Evolutionary conservation across 257 asterid genomes (phyloP), one percentile per base, ranked within the genome.

Genomic region (Capsicum rhomboideum): DNA sequence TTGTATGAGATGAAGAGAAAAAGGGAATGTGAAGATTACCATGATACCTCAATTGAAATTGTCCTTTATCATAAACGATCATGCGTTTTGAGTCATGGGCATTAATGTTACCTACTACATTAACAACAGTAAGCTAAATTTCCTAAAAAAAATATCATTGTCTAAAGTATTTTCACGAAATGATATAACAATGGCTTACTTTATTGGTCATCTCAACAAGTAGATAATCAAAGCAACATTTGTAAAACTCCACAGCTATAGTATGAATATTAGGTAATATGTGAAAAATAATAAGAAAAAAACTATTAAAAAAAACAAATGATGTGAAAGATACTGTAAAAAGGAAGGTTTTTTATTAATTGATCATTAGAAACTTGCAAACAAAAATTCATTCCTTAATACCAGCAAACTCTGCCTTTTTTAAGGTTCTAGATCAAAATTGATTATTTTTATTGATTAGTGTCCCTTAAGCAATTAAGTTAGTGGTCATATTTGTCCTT

Each of bases 191-290:
- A 23, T 58, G 61, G 75, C 10, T 78, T 90, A 93, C 99, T 95
- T 93, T 91, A 91, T 92, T 92, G 53, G 92, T 89, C 50, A 93
- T 92, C 79, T 91, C 96, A 78, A 91, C 81, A 21, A 94, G 92
- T 86, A 93, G 96, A 85, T 95, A 92, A 68, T 95, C 98, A 11
- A 95, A 88, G 91, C 93, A 98, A 86, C 98, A 98, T 89, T 93
- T 94, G 90, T 64, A 92, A 95, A 84, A 95, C 87, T 34, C 97
- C 98, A 18, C 97, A 92, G 67, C 99, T 98, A 90, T 96, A 6
- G 98, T 97, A 49, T 93, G 85, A n/a, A n/a, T n/a, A n/a, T n/a
- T n/a, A n/a, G n/a, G n/a, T n/a, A n/a, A n/a, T n/a, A n/a, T n/a
- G n/a, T n/a, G n/a, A n/a, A n/a, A n/a, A n/a, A n/a, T n/a, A n/a